A percentile compares a stretch with the other conserved stretches of the same genome.
Evolutionary conservation across 2,329 filamentous ascomycete species (phyloP).

Genomic region (Colletotrichum tamarilloi): DNA sequence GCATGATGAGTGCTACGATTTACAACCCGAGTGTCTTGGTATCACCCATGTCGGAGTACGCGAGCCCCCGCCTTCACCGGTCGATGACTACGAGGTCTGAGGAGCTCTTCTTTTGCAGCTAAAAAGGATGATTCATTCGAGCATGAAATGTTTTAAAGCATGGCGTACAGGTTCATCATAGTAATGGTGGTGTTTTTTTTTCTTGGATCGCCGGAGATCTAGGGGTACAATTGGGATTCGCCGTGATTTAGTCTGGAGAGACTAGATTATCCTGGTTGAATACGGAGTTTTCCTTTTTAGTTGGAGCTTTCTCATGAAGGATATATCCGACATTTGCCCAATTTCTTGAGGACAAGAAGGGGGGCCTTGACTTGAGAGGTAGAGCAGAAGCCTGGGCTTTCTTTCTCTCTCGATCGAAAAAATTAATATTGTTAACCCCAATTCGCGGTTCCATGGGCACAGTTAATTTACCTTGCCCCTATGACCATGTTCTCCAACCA

Average conservation of each 20-base stretch:
- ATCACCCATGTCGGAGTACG: slow-evolving; percentile 51
- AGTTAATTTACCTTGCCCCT: not conserved
- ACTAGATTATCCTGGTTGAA: not conserved
- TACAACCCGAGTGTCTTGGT: slow-evolving; percentile 41
- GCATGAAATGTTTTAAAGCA: not conserved
- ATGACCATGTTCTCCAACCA: too few relatives aligned
- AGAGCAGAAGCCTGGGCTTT: not conserved
- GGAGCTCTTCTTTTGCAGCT: slow-evolving; percentile 48
- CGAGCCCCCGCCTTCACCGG: slow-evolving; percentile 43
- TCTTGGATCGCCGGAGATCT: not conserved
- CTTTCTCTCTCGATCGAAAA: not conserved
- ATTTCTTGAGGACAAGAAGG: not conserved
- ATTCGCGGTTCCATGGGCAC: not conserved
- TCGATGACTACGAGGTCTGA: slow-evolving; percentile 55
- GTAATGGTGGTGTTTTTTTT: not conserved
- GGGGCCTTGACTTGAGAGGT: not conserved
- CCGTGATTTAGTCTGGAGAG: not conserved
- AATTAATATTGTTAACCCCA: slow-evolving; percentile 2
- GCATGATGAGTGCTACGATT: slow-evolving; percentile 25
- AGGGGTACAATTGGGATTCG: not conserved
- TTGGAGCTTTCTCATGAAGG: slow-evolving; percentile 2
- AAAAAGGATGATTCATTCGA: not conserved
- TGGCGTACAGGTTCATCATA: slow-evolving; percentile 6
- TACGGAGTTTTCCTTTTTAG: not conserved
- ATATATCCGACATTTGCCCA: slow-evolving; percentile 29